Evolutionary conservation across 2,329 filamentous ascomycete genomes (phyloP).

Genomic region (Ceratocystiopsis minuta): DNA sequence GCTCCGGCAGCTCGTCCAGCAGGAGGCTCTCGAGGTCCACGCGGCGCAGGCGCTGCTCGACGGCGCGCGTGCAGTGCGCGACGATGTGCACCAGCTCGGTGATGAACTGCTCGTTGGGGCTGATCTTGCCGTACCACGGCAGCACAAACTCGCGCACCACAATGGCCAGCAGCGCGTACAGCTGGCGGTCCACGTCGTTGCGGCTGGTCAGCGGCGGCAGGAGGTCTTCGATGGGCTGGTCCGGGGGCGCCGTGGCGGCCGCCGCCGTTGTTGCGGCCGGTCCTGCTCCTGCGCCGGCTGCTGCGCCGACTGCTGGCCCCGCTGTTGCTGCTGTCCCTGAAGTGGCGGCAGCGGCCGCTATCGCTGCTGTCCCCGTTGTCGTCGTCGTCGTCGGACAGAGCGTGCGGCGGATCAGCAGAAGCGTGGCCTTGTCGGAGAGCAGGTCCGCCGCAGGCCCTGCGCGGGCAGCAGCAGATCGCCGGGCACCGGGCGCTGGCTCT

Average conservation of each 20-base stretch:
- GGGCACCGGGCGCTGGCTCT: no score
- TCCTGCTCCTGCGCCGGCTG: neutral
- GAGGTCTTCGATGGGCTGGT: conserved; percentile 52
- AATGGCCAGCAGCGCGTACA: conserved; percentile 83
- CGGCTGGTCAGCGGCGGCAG: conserved; percentile 85
- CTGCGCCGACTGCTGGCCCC: neutral
- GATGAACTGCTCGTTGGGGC: conserved; percentile 73
- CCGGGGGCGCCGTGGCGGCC: conserved; percentile 13
- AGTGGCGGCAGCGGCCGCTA: conserved; percentile 11
- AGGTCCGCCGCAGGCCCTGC: conserved; percentile 22
- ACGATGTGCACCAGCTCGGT: conserved; percentile 79
- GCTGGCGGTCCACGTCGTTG: conserved; percentile 80
- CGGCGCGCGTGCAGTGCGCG: conserved; percentile 71
- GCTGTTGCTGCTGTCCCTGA: neutral
- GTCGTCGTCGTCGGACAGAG: conserved; percentile 40
- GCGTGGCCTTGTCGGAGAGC: conserved; percentile 61
- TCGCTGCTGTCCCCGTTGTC: neutral
- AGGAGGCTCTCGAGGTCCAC: conserved; percentile 69
- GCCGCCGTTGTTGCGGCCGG: conserved; percentile 12
- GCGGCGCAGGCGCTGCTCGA: conserved; percentile 71
- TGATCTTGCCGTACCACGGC: conserved; percentile 86
- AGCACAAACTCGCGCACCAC: conserved; percentile 81
- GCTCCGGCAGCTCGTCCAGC: conserved; percentile 70
- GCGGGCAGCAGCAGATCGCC: neutral
- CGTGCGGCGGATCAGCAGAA: conserved; percentile 62